Base-by-base conservation (phyloP, 805 yeast genomes). In the Suhomyces kilbournensis region DNA sequence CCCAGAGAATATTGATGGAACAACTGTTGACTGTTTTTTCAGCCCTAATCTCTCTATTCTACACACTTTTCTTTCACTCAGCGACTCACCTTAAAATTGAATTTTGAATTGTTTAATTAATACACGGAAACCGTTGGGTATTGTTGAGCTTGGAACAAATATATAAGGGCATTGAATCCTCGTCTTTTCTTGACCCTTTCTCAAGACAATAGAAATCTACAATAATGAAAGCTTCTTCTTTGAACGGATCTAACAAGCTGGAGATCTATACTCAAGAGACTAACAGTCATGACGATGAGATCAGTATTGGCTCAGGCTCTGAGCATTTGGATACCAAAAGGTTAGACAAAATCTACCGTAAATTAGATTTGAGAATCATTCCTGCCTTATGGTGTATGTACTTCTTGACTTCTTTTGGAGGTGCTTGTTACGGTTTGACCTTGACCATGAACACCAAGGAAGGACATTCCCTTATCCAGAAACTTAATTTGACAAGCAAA, bases 331-430 rank as follows among this genome's bases (percentile, higher is more conserved):
- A 56, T 45, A 35, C 47, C 10, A 69, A 70, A 44, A 68, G 74
- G 47, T 68, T 85, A 43, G 84, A 84, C 60, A 70, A 67, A 40
- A 72, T 84, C 32, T 85, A 88, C 65, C 66, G 86, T 47, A 82
- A 80, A 60, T 71, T 88, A 22, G 96, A 88, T 63, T 63, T 65
- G 46, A 75, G 96, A 49, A 87, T 88, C 60, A 85, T 89, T 53
- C 96, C 96, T 3, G 91, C 93, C 0, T 71, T 89, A 52, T 89
- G 96, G 96, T 72, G 82, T 44, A 69, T 89, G 46, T 89, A 89
- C 65, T 89, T 89, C 62, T 70, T 90, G 49, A 82, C 91, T 1
- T 88, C 96, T 1, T 88, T 86, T 65, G 96, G 94, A 0, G 75
- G 84, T 3, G 82, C 83, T 28, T 88, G 88, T 15, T 90, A 86